Percentiles rank a stretch among this genome's conserved stretches.
Evolutionary conservation across 305 asterid genomes (phyloP).

Genomic region (Fraxinus ornus): DNA sequence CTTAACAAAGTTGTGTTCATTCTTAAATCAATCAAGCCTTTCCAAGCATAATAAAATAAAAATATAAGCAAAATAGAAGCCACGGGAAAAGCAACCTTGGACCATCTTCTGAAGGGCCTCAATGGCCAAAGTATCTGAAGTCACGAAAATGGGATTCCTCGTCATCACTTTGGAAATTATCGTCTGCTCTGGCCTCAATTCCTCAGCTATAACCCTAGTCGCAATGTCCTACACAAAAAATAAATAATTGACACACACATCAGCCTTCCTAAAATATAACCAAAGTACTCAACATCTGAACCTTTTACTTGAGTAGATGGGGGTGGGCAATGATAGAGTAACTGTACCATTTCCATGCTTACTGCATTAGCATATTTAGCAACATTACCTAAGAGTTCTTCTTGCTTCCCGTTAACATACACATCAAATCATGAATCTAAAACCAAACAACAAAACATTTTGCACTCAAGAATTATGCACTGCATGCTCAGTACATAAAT

Average conservation of each 20-base stretch:
- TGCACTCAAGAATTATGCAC: background rate
- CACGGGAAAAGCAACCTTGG: conserved; percentile 55
- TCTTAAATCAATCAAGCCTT: background rate
- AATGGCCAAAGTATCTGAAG: conserved; percentile 83
- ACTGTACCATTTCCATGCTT: background rate
- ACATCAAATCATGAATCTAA: background rate
- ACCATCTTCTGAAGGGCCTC: conserved; percentile 99
- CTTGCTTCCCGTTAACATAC: conserved; percentile 10
- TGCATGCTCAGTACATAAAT: background rate
- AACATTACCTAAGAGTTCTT: conserved; percentile 18
- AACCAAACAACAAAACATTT: conserved; percentile 1
- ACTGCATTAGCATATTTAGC: conserved; percentile 21
- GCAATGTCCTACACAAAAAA: conserved; percentile 72
- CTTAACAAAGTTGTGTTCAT: conserved; percentile 16
- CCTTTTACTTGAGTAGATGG: background rate
- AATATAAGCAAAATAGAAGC: background rate
- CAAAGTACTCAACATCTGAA: background rate
- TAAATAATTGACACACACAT: conserved; percentile 9
- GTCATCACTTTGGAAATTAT: conserved; percentile 90
- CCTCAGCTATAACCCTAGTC: conserved; percentile 93
- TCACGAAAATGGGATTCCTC: conserved; percentile 85
- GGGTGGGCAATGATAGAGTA: conserved; percentile 13
- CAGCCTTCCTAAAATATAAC: conserved; percentile 8
- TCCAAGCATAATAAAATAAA: conserved; percentile 20
- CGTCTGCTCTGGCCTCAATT: conserved; percentile 85